Conservation (phyloP, 495 filamentous ascomycete genomes). For the Daldinia grandis region DNA sequence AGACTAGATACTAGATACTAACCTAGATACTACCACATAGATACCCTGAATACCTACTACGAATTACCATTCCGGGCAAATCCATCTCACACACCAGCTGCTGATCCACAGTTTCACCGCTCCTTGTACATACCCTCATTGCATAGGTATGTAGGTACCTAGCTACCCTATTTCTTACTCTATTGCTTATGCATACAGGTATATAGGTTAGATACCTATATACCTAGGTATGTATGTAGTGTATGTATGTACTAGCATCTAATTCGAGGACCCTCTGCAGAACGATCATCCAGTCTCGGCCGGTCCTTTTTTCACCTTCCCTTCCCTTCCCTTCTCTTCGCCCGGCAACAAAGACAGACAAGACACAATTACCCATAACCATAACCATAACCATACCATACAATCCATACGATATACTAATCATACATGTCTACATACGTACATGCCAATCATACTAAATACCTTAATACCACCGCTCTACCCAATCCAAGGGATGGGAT, state of each 20-base stretch:
- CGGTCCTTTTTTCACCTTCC: slow-evolving; percentile 41
- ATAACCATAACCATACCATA: too few species aligned
- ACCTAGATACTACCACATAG: too few species aligned
- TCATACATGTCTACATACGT: too few species aligned
- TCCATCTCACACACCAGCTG: slow-evolving; percentile 18
- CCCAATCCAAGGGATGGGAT: slow-evolving; percentile 34
- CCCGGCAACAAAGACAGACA: slow-evolving; percentile 14
- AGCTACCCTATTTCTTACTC: slow-evolving; percentile 3
- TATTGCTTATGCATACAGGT: too few species aligned
- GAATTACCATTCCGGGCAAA: slow-evolving; percentile 38
- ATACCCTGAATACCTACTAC: background rate
- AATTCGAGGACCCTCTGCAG: slow-evolving; percentile 32
- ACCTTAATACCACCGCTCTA: slow-evolving; percentile 18
- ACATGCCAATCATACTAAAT: background rate
- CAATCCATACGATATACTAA: background rate
- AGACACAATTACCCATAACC: background rate
- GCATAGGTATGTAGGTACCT: background rate
- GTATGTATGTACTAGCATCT: slow-evolving; percentile 31
- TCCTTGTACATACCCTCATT: slow-evolving; percentile 28
- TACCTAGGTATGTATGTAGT: too few species aligned
- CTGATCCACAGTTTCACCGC: slow-evolving; percentile 44
- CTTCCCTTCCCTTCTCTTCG: slow-evolving; percentile 33
- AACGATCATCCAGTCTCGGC: slow-evolving; percentile 42
- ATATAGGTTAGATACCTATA: too few species aligned
- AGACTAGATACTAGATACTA: too few species aligned